Evolutionary conservation across 2,329 filamentous ascomycete genomes (phyloP).

Genomic region (Fusarium irregulare): DNA sequence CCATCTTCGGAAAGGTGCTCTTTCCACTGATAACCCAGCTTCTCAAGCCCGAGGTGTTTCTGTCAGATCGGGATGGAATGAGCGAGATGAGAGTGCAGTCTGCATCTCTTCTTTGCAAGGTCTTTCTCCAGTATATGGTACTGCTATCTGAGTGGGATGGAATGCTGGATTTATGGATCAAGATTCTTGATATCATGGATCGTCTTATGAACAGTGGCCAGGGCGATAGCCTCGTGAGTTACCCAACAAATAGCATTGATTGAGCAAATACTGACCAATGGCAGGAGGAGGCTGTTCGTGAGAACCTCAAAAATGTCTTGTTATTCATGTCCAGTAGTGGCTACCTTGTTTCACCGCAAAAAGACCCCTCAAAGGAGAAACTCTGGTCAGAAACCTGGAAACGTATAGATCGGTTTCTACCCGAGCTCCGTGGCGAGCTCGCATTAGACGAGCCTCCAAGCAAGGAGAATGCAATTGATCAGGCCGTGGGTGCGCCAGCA

Average conservation of each 20-base stretch:
- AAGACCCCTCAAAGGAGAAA: slow-evolving; percentile 65
- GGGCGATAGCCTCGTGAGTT: slow-evolving; percentile 83
- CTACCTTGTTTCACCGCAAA: slow-evolving; percentile 78
- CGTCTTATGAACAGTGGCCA: slow-evolving; percentile 95
- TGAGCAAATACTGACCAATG: slow-evolving; percentile 21
- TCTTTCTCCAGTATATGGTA: slow-evolving; percentile 93
- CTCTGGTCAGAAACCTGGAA: slow-evolving; percentile 74
- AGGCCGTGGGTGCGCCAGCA: not conserved
- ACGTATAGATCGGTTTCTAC: slow-evolving; percentile 72
- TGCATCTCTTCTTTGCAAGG: slow-evolving; percentile 90
- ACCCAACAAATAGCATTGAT: not conserved
- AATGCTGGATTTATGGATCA: slow-evolving; percentile 91
- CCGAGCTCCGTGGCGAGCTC: slow-evolving; percentile 68
- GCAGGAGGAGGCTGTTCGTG: slow-evolving; percentile 92
- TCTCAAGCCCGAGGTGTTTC: slow-evolving; percentile 94
- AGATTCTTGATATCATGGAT: slow-evolving; percentile 94
- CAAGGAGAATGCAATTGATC: slow-evolving; percentile 11
- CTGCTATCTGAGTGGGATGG: slow-evolving; percentile 86
- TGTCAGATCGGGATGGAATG: slow-evolving; percentile 92
- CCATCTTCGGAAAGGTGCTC: slow-evolving; percentile 92
- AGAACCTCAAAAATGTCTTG: slow-evolving; percentile 95
- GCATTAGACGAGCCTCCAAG: slow-evolving; percentile 59
- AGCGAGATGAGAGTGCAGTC: slow-evolving; percentile 93
- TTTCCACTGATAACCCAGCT: slow-evolving; percentile 90
- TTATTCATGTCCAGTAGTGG: slow-evolving; percentile 94